Percentiles rank a stretch among this genome's conserved stretches.
Evolutionary conservation across 2,329 filamentous ascomycete genomes (phyloP).

Genomic region (Malbranchea zuffiana): DNA sequence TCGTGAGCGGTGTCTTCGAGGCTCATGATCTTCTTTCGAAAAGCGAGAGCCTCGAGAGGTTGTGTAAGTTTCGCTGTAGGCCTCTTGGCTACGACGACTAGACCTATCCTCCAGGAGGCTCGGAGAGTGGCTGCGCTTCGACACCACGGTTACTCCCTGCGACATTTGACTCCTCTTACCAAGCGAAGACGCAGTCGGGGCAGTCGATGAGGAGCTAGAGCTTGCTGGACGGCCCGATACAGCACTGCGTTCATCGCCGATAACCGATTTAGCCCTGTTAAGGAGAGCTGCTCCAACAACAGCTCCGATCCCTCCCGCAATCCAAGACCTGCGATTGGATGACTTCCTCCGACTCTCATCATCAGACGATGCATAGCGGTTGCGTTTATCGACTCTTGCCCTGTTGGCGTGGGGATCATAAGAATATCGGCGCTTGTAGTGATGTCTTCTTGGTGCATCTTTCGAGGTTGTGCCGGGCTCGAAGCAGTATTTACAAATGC

Average conservation of each 20-base stretch:
- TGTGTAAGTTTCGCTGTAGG: slow-evolving; percentile 4
- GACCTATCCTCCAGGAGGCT: slow-evolving; percentile 18
- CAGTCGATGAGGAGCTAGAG: slow-evolving; percentile 15
- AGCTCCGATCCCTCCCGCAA: slow-evolving; percentile 45
- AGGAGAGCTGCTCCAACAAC: slow-evolving; percentile 47
- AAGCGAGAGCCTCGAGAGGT: background rate
- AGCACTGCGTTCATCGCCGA: slow-evolving; percentile 2
- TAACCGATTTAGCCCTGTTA: slow-evolving; percentile 20
- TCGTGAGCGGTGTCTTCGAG: slow-evolving; percentile 1
- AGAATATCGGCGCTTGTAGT: slow-evolving; percentile 41
- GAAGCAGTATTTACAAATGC: slow-evolving; percentile 55
- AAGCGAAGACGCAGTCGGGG: slow-evolving; percentile 20
- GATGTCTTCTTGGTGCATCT: slow-evolving; percentile 51
- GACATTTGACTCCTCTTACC: slow-evolving; percentile 36
- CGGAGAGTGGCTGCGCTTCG: slow-evolving; percentile 23
- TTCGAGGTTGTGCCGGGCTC: slow-evolving; percentile 46
- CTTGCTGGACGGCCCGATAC: background rate
- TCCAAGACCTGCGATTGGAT: slow-evolving; percentile 39
- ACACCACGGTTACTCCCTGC: slow-evolving; percentile 28
- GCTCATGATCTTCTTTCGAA: background rate
- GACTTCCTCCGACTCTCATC: slow-evolving; percentile 38
- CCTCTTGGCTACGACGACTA: slow-evolving; percentile 10
- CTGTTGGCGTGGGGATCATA: slow-evolving; percentile 35
- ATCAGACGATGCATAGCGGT: slow-evolving; percentile 45
- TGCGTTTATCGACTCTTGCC: slow-evolving; percentile 48